These are phyloP conservation scores for Hawksworthiomyces lignivorus DNA, from an alignment of 2,329 filamentous ascomycete genomes.

Conservation along the genomic window DNA sequence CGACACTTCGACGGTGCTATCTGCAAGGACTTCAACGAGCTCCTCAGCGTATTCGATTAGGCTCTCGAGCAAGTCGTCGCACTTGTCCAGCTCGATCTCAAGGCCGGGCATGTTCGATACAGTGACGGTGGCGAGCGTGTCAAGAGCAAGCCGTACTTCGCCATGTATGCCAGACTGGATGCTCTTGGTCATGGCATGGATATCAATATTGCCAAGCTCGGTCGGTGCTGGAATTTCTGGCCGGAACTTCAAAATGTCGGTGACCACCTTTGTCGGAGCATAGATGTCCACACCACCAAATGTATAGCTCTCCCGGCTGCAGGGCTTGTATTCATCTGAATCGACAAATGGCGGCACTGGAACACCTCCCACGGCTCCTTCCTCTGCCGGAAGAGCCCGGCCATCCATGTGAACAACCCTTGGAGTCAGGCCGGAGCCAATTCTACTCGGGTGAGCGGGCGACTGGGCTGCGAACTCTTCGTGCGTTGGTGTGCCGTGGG, in stretches of 20 bases:
- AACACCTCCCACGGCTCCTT: conserved; percentile 22
- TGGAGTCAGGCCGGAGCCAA: conserved; percentile 24
- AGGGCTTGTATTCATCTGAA: conserved; percentile 48
- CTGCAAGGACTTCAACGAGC: conserved; percentile 74
- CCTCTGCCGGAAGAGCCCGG: conserved; percentile 19
- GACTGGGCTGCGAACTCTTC: conserved; percentile 37
- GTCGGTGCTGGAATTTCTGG: conserved; percentile 66
- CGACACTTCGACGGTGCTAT: conserved; percentile 76
- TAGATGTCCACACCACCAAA: conserved; percentile 68
- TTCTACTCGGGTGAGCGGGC: conserved; percentile 35
- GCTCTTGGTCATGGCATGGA: conserved; percentile 81
- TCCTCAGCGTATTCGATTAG: conserved; percentile 87
- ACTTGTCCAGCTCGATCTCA: conserved; percentile 59
- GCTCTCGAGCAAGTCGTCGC: conserved; percentile 82
- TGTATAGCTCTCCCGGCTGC: conserved; percentile 45
- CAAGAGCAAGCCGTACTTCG: conserved; percentile 83
- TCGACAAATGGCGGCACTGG: conserved; percentile 32
- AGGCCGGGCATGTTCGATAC: conserved; percentile 58
- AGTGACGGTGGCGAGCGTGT: conserved; percentile 65
- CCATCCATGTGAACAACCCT: conserved; percentile 23
- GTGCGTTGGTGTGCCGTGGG: conserved; percentile 36
- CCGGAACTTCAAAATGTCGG: conserved; percentile 58
- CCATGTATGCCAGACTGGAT: conserved; percentile 83
- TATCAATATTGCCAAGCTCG: conserved; percentile 82
- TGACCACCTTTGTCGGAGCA: conserved; percentile 55